phyloP scores from a whole-genome alignment of 257 asterid genomes.

The Solanum arcanum region DNA sequence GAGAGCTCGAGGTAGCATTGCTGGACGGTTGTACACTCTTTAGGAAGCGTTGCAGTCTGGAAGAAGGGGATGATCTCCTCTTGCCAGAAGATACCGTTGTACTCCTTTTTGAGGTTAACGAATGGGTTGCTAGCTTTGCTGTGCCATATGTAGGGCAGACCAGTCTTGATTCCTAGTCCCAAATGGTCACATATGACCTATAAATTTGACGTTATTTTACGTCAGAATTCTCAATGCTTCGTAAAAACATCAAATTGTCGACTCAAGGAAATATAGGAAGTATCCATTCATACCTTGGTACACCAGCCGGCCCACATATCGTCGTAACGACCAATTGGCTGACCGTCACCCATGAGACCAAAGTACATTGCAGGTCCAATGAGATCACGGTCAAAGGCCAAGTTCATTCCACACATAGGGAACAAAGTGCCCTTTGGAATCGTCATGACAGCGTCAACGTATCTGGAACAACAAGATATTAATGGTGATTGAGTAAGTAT shows the following conservation, averaged over 20 bases:
- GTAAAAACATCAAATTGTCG: neutral
- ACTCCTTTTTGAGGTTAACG: constrained; percentile 72
- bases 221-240: neutral
- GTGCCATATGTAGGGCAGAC: constrained; percentile 79
- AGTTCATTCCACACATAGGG: constrained; percentile 83
- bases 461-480: constrained; percentile 22
- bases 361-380: constrained; percentile 94
- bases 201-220: neutral
- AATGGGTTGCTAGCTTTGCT: constrained; percentile 92
- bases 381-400: constrained; percentile 64
- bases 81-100: constrained; percentile 80
- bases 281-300: constrained; percentile 34
- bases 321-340: constrained; percentile 81
- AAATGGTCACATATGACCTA: constrained; percentile 75
- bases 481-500: neutral
- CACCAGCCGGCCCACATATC: constrained; percentile 97
- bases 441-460: constrained; percentile 72
- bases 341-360: constrained; percentile 89
- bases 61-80: constrained; percentile 70
- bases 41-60: constrained; percentile 35
- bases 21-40: constrained; percentile 61
- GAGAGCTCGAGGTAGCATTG: constrained; percentile 59
- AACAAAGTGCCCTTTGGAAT: constrained; percentile 67
- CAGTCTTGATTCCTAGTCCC: constrained; percentile 62
- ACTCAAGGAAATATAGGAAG: neutral